These are phyloP conservation scores for Agrostemma githago DNA, from an alignment of 148 eudicot species.

Conservation along the genomic window DNA sequence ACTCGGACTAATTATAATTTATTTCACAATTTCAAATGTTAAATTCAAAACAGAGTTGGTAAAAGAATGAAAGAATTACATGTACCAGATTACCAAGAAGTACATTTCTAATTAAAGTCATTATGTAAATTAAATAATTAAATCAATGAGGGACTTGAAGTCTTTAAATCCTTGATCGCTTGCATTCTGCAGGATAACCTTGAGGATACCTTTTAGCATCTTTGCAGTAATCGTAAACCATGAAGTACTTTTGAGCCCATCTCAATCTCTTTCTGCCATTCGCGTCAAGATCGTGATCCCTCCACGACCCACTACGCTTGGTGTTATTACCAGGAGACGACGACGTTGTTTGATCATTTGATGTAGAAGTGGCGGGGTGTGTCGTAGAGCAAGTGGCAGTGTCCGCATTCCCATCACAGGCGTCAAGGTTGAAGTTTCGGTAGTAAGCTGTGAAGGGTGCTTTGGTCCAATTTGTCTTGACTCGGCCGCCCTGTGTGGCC, in stretches of 20 bases:
- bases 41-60: too few relatives aligned
- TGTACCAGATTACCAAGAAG: too few relatives aligned
- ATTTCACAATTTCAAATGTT: too few relatives aligned
- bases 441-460: conserved; percentile 54
- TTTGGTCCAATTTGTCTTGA: conserved; percentile 52
- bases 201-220: conserved; percentile 41
- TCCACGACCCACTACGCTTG: conserved; percentile 26
- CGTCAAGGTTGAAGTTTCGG: conserved; percentile 40
- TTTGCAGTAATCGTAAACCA: conserved; percentile 51
- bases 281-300: conserved; percentile 38
- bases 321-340: neutral
- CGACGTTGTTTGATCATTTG: neutral
- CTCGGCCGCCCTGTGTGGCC: conserved; percentile 48
- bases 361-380: neutral
- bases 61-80: too few relatives aligned
- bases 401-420: conserved; percentile 24
- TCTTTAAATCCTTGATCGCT: conserved; percentile 17
- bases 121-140: neutral
- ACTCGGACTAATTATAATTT: too few relatives aligned
- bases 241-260: conserved; percentile 46
- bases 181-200: conserved; percentile 48
- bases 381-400: conserved; percentile 13
- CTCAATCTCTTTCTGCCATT: conserved; percentile 29
- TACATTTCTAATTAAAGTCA: neutral
- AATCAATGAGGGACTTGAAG: neutral